Conservation (phyloP, 2,329 filamentous ascomycete genomes). For the Clarireedia sp. region DNA sequence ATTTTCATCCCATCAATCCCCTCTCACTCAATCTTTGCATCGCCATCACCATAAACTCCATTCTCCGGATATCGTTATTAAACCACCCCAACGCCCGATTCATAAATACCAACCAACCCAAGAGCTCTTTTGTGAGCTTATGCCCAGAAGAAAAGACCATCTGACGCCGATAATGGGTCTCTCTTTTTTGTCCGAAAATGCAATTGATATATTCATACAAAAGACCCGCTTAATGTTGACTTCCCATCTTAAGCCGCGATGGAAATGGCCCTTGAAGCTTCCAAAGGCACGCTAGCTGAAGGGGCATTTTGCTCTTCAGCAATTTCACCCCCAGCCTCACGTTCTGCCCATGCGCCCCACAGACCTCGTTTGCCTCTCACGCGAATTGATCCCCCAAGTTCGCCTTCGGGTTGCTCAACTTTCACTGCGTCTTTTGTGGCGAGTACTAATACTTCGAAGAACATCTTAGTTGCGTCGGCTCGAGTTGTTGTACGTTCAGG, state of each 20-base stretch:
- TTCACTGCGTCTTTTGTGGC: slow-evolving; percentile 98
- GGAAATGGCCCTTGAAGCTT: slow-evolving; percentile 6
- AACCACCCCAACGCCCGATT: neutral
- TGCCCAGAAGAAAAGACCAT: too few relatives aligned
- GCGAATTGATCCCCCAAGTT: slow-evolving; percentile 70
- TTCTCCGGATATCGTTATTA: too few relatives aligned
- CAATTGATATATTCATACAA: neutral
- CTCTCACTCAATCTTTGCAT: too few relatives aligned
- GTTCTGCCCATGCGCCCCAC: slow-evolving; percentile 94
- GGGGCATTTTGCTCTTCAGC: slow-evolving; percentile 26
- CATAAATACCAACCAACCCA: too few relatives aligned
- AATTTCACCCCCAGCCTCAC: slow-evolving; percentile 56
- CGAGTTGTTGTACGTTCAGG: slow-evolving; percentile 74
- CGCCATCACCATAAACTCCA: too few relatives aligned
- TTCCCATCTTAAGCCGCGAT: slow-evolving; percentile 2
- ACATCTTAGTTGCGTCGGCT: slow-evolving; percentile 97
- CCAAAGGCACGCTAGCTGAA: slow-evolving; percentile 2
- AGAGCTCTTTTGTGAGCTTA: too few relatives aligned
- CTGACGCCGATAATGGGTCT: too few relatives aligned
- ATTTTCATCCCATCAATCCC: too few relatives aligned
- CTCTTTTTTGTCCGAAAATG: too few relatives aligned
- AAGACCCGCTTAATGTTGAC: neutral
- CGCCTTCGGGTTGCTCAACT: slow-evolving; percentile 71
- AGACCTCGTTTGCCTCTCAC: slow-evolving; percentile 90
- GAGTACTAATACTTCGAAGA: slow-evolving; percentile 92